Conservation (phyloP, 371 early-diverging fungal genomes). For the Rhizomucor pusillus region DNA sequence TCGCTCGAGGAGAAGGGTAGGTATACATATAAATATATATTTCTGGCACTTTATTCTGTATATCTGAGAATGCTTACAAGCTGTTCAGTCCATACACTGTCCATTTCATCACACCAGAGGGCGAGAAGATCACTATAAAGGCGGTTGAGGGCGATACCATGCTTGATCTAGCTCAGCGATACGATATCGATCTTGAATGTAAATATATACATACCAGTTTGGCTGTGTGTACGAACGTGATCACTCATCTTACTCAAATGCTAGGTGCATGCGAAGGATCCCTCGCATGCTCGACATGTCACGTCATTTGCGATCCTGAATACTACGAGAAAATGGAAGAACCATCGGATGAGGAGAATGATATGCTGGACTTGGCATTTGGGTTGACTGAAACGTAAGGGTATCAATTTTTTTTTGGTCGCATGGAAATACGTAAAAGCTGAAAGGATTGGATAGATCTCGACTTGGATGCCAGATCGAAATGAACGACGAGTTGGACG, state of each 20-base stretch:
- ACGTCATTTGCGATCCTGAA: conserved; percentile 89
- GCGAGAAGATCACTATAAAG: conserved; percentile 71
- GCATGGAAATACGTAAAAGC: background rate
- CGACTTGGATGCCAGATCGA: conserved; percentile 97
- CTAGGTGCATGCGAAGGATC: conserved; percentile 98
- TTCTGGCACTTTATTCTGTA: no score
- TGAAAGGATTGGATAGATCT: conserved; percentile 56
- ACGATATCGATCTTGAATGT: conserved; percentile 97
- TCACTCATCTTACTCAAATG: background rate
- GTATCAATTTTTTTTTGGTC: background rate
- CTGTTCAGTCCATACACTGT: conserved; percentile 49
- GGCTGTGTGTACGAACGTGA: background rate
- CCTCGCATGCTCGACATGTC: conserved; percentile 96
- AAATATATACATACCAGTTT: background rate
- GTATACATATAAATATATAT: background rate
- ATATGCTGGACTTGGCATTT: conserved; percentile 99
- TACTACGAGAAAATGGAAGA: conserved; percentile 88
- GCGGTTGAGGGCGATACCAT: conserved; percentile 87
- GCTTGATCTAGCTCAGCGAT: conserved; percentile 93
- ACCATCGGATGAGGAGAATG: conserved; percentile 98
- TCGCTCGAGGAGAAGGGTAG: conserved; percentile 41
- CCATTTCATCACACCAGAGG: conserved; percentile 69
- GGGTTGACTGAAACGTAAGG: conserved; percentile 92
- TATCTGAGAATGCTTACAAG: no score
- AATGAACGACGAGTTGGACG: conserved; percentile 83